Base-by-base conservation (phyloP, 169 alveolate genomes). In the Eimeria nieschulzi region DNA sequence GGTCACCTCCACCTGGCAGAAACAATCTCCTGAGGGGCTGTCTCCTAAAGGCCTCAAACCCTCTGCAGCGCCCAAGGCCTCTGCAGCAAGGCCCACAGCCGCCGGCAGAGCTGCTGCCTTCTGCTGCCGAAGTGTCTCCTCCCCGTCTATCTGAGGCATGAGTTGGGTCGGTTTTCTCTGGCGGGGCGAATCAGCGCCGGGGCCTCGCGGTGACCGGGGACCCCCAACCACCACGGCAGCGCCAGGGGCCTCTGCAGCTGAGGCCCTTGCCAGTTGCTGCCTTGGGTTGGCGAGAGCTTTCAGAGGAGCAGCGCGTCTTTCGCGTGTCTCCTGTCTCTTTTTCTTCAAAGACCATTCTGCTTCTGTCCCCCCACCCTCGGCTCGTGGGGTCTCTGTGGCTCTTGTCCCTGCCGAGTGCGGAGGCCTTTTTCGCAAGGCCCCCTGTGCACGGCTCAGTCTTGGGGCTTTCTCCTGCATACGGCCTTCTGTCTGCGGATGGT, bases 1-100 rank as follows among this genome's bases (percentile, higher is more conserved):
- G 55, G 80, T 71, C 53, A 71, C 80, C 80, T 71, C 80, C 8
- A 71, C 23, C n/a, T 25, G 59, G 51, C 53, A 71, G 55, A 33
- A 3, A 33, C 46, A 1, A 3, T 33, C 46, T 33, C 46, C 46
- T 33, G 46, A 33, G 3, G 46, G 6, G 46, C 46, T 33, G 46
- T 33, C 46, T 3, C 3, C 46, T 33, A 33, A 33, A 71, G 68
- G 68, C n/a, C 23, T 8, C 15, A 59, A 15, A 59, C 15, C 8
- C n/a, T n/a, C 15, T 59, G 23, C 68, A 59, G 68, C 68, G 7
- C n/a, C 68, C 5, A 15, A 59, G 9, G 68, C 54, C 83, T 13
- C 59, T 17, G 54, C 33, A 54, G 64, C 59, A 13, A 5, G 10
- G 63, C 59, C 63, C 54, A 10, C 19, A 26, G 79, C 79, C 78